Evolutionary conservation across 1,284 basidiomycete species (phyloP).

Genomic region (Dichomitus squalens): DNA sequence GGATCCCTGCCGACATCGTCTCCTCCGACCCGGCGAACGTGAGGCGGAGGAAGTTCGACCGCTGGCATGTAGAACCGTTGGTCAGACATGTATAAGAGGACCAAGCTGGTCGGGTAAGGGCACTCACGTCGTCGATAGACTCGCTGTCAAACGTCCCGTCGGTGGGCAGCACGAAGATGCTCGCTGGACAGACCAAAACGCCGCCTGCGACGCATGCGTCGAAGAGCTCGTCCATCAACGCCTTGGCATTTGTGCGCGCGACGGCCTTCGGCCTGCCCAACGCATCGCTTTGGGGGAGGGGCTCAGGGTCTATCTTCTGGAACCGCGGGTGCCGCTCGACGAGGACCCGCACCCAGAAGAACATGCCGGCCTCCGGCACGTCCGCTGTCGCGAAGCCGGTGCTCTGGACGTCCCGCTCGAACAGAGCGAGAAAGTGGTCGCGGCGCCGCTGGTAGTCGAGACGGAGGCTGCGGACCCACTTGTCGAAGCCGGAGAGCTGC

Average conservation of each 20-base stretch:
- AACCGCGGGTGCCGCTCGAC: constrained; percentile 38
- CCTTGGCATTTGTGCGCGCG: constrained; percentile 35
- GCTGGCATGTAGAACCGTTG: constrained; percentile 20
- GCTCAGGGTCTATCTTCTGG: background rate
- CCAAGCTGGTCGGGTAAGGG: background rate
- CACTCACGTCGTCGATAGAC: constrained; percentile 32
- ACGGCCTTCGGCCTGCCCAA: background rate
- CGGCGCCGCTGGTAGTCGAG: constrained; percentile 44
- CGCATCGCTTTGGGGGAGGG: background rate
- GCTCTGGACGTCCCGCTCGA: constrained; percentile 32
- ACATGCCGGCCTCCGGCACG: constrained; percentile 46
- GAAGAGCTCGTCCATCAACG: constrained; percentile 44
- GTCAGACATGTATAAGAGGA: too few species aligned
- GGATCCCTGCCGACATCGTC: constrained; percentile 38
- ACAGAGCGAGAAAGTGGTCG: constrained; percentile 41
- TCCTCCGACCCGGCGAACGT: constrained; percentile 45
- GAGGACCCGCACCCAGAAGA: constrained; percentile 40
- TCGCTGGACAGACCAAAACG: constrained; percentile 42
- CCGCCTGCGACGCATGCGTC: constrained; percentile 35
- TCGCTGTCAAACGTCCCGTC: constrained; percentile 9
- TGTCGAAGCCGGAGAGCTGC: constrained; percentile 41
- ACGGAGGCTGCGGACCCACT: constrained; percentile 41
- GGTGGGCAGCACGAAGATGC: constrained; percentile 34
- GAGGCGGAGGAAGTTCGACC: constrained; percentile 40
- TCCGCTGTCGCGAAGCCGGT: constrained; percentile 34